phyloP scores from a whole-genome alignment of 495 filamentous ascomycete species.

The Gamarada debralockiae region DNA sequence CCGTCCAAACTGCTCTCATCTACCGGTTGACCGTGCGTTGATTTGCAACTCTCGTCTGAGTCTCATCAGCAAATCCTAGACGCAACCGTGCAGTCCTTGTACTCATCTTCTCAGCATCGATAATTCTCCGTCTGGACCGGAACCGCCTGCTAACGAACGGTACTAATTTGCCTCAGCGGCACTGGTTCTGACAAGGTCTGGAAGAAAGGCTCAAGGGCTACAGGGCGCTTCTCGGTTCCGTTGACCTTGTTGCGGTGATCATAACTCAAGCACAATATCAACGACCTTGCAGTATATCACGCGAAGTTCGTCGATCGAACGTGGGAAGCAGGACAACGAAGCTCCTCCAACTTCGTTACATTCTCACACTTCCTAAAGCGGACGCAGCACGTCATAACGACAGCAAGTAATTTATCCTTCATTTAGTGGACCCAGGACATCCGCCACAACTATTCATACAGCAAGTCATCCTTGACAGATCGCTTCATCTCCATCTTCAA shows the following conservation, averaged over 20 bases:
- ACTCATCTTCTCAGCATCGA: conserved; percentile 23
- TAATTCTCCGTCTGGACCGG: conserved; percentile 22
- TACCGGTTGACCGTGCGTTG: conserved; percentile 12
- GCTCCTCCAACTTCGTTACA: conserved; percentile 13
- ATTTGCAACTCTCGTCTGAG: conserved; percentile 15
- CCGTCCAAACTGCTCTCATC: conserved; percentile 1
- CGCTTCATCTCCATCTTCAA: conserved; percentile 12
- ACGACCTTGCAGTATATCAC: conserved; percentile 21
- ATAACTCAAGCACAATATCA: conserved; percentile 18
- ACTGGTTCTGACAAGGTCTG: conserved; percentile 5
- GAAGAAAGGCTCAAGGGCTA: conserved; percentile 10
- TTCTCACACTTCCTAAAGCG: conserved; percentile 18
- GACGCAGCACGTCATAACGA: conserved; percentile 24
- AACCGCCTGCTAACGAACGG: conserved; percentile 16
- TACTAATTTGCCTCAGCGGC: conserved; percentile 18
- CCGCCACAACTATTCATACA: conserved; percentile 17
- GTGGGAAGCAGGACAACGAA: conserved; percentile 17
- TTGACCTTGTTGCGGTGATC: conserved; percentile 21
- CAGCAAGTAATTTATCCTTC: conserved; percentile 21
- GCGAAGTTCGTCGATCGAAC: conserved; percentile 20
- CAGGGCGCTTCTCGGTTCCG: conserved; percentile 19
- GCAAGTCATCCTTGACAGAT: conserved; percentile 12
- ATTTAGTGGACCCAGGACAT: conserved; percentile 21
- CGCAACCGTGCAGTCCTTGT: conserved; percentile 22
- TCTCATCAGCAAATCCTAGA: conserved; percentile 15